These are phyloP conservation scores for Isoetes taiwanensis DNA, from an alignment of 75 land plant species.

Conservation along the genomic window DNA sequence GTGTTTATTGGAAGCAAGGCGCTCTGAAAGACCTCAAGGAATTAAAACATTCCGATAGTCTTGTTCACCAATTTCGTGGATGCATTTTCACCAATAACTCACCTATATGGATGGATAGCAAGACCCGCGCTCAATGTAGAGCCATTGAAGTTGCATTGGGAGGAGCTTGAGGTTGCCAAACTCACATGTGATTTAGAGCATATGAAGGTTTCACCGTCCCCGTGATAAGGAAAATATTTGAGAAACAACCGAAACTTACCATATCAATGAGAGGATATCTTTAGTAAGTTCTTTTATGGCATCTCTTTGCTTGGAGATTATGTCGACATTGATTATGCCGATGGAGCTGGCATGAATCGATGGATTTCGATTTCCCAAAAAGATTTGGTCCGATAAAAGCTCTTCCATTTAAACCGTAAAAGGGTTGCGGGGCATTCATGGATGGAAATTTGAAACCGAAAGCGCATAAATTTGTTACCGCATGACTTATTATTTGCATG, in stretches of 20 bases:
- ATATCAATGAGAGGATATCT: conserved; percentile 77
- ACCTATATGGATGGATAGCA: conserved; percentile 97
- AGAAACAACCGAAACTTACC: conserved; percentile 46
- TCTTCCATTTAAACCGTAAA: no score
- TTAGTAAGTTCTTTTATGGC: conserved; percentile 98
- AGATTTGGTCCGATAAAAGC: no score
- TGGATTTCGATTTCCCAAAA: no score
- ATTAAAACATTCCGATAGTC: conserved; percentile 34
- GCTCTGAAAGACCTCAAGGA: conserved; percentile 26
- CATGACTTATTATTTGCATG: no score
- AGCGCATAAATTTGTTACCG: no score
- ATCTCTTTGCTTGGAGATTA: conserved; percentile 77
- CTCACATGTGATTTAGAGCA: conserved; percentile 85
- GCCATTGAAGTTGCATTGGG: conserved; percentile 81
- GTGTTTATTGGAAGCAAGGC: conserved; percentile 86
- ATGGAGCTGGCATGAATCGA: conserved; percentile 97
- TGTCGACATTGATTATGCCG: conserved; percentile 78
- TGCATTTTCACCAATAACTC: conserved; percentile 73
- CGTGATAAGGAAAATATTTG: conserved; percentile 65
- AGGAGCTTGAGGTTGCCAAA: conserved; percentile 53
- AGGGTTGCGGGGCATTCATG: no score
- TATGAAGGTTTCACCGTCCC: conserved; percentile 91
- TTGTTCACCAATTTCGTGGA: conserved; percentile 43
- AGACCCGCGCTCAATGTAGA: conserved; percentile 71
- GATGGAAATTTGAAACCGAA: no score